A percentile compares a stretch with the other conserved stretches of the same genome.
phyloP scores from a whole-genome alignment of 495 filamentous ascomycete genomes.

The Tuber microsphaerosporum region DNA sequence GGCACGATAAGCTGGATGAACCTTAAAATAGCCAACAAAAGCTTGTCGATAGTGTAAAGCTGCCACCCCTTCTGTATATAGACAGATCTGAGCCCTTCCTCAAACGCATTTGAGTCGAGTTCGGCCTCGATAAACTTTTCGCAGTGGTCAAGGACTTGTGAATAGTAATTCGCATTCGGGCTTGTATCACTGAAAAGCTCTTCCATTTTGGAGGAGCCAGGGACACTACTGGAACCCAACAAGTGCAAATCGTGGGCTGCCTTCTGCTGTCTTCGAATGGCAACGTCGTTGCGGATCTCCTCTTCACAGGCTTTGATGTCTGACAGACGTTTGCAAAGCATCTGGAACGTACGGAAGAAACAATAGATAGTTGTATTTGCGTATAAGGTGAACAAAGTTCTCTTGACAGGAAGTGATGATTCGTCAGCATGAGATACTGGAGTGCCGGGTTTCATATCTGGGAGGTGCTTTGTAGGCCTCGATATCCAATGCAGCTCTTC shows the following conservation, averaged over 20 bases:
- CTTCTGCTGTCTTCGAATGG: constrained; percentile 60
- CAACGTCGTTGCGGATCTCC: constrained; percentile 63
- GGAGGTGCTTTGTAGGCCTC: constrained; percentile 47
- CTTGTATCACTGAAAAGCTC: constrained; percentile 71
- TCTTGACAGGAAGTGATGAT: constrained; percentile 71
- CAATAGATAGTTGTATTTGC: constrained; percentile 81
- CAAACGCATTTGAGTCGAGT: constrained; percentile 68
- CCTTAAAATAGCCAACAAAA: constrained; percentile 67
- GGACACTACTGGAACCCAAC: not conserved
- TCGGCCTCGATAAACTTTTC: constrained; percentile 64
- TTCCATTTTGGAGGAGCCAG: constrained; percentile 61
- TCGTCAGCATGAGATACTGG: constrained; percentile 56
- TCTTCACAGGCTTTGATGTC: constrained; percentile 71
- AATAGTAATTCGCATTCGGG: constrained; percentile 59
- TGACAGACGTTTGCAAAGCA: constrained; percentile 72
- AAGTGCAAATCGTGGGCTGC: constrained; percentile 73
- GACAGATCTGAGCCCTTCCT: constrained; percentile 80
- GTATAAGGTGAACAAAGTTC: constrained; percentile 76
- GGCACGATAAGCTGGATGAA: constrained; percentile 67
- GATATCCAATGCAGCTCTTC: constrained; percentile 53
- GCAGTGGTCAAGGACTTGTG: constrained; percentile 61
- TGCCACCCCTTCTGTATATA: constrained; percentile 85
- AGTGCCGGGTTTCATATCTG: constrained; percentile 41
- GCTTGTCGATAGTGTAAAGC: constrained; percentile 79
- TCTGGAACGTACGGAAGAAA: constrained; percentile 87